These are phyloP conservation scores for Nicotiana knightiana DNA, from an alignment of 257 asterid genomes.

Conservation along the genomic window DNA sequence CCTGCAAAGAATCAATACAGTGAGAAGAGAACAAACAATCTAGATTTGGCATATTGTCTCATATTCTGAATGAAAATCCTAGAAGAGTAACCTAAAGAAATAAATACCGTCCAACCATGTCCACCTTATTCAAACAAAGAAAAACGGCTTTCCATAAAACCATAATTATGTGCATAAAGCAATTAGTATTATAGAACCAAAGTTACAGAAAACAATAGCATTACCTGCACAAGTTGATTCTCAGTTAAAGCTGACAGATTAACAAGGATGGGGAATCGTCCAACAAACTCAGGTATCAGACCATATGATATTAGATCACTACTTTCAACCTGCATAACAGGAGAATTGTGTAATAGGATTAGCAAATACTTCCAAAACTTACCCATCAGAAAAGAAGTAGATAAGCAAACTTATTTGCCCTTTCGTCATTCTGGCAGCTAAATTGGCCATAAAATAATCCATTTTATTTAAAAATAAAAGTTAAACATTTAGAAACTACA, in stretches of 20 bases:
- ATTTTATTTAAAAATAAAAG: background rate
- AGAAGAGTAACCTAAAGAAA: background rate
- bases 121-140: background rate
- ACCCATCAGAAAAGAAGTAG: background rate
- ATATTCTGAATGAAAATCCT: background rate
- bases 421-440: background rate
- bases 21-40: background rate
- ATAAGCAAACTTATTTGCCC: background rate
- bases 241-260: constrained; percentile 95
- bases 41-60: background rate
- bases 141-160: background rate
- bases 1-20: constrained; percentile 37
- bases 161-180: background rate
- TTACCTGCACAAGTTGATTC: constrained; percentile 96
- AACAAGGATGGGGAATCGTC: constrained; percentile 92
- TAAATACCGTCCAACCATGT: background rate
- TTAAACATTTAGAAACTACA: background rate
- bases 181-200: background rate
- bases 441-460: background rate
- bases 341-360: background rate
- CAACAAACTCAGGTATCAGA: constrained; percentile 96
- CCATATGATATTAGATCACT: constrained; percentile 97
- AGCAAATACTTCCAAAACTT: background rate
- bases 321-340: constrained; percentile 80
- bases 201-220: background rate